Conservation (phyloP, 2,329 filamentous ascomycete species). For the Colletotrichum karsti region DNA sequence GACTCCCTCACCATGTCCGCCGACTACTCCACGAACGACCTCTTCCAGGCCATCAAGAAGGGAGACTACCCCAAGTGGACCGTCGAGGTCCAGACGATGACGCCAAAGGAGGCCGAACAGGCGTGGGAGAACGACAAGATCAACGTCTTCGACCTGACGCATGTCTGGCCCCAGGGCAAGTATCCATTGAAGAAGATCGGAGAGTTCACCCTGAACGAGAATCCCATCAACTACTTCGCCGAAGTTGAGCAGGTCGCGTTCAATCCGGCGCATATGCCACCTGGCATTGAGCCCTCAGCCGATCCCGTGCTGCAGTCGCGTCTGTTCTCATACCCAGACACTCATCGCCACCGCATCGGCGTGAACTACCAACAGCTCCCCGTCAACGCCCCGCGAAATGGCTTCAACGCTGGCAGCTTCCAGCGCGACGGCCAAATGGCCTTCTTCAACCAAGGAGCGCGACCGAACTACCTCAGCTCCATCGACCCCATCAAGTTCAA, state of each 20-base stretch:
- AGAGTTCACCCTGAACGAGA: constrained; percentile 70
- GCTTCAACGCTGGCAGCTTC: constrained; percentile 69
- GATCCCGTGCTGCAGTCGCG: constrained; percentile 70
- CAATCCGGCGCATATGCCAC: constrained; percentile 69
- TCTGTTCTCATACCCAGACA: constrained; percentile 69
- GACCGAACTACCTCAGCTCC: constrained; percentile 29
- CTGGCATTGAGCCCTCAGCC: constrained; percentile 68
- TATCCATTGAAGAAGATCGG: constrained; percentile 70
- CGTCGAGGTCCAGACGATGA: constrained; percentile 62
- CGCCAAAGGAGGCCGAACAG: constrained; percentile 56
- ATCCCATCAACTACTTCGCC: constrained; percentile 72
- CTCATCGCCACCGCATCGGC: constrained; percentile 69
- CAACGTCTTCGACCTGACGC: constrained; percentile 66
- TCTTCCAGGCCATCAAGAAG: constrained; percentile 48
- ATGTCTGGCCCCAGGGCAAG: constrained; percentile 65
- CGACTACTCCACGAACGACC: constrained; percentile 52
- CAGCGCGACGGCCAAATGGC: constrained; percentile 74
- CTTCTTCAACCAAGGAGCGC: constrained; percentile 40
- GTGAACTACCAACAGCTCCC: constrained; percentile 72
- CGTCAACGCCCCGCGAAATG: constrained; percentile 63
- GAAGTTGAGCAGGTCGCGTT: constrained; percentile 76
- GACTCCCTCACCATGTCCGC: constrained; percentile 54
- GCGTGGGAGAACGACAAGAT: constrained; percentile 41
- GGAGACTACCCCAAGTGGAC: constrained; percentile 59
- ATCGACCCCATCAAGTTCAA: constrained; percentile 44